Evolutionary conservation across 208 protist species (phyloP).

Genomic region (Balamuthia mandrillaris): DNA sequence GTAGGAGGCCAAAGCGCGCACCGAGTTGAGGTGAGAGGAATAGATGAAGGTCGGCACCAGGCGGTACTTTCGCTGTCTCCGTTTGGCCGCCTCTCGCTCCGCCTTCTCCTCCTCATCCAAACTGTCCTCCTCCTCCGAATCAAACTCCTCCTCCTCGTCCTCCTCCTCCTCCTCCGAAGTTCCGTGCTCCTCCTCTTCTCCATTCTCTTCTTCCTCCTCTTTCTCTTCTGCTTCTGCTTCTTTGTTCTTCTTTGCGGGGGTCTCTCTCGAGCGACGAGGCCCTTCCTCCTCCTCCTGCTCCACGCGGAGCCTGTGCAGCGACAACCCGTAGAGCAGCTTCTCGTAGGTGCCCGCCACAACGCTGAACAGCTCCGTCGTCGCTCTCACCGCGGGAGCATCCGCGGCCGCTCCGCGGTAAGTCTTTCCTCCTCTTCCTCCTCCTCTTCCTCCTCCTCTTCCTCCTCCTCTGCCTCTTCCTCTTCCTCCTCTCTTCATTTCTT

Average conservation of each 20-base stretch:
- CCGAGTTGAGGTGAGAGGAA: neutral
- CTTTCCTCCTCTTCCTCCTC: neutral
- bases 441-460: neutral
- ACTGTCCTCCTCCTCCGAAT: neutral
- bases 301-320: no score
- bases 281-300: no score
- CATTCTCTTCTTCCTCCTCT: neutral
- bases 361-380: neutral
- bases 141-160: neutral
- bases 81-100: neutral
- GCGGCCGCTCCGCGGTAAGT: neutral
- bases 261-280: no score
- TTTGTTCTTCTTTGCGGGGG: no score
- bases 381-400: neutral
- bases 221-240: neutral
- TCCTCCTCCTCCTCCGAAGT: neutral
- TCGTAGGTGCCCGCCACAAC: slow-evolving; percentile 12
- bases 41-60: slow-evolving; percentile 1
- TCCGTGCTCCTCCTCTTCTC: neutral
- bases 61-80: neutral
- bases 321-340: slow-evolving; percentile 10
- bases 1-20: neutral
- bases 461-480: neutral
- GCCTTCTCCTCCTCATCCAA: neutral
- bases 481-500: neutral